A percentile compares a stretch with the other conserved stretches of the same genome.
phyloP scores from a whole-genome alignment of 257 asterid species.

The Fraxinus cuspidata region DNA sequence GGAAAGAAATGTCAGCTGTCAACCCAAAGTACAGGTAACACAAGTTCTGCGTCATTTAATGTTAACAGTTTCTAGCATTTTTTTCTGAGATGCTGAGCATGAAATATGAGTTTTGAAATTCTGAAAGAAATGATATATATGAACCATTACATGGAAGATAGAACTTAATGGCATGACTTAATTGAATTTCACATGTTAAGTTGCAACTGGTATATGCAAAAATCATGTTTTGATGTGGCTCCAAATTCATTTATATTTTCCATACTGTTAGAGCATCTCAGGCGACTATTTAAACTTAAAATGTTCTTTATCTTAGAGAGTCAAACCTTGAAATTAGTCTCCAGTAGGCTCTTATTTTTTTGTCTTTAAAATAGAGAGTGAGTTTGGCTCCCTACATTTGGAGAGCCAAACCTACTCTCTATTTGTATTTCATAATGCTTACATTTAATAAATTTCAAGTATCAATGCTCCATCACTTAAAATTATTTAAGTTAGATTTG shows the following conservation, averaged over 20 bases:
- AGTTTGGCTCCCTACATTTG: too few species aligned
- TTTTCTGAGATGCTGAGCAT: background rate
- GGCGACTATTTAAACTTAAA: too few species aligned
- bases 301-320: too few species aligned
- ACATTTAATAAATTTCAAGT: too few species aligned
- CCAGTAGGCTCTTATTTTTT: too few species aligned
- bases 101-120: background rate
- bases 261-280: background rate
- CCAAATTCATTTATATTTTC: background rate
- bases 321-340: too few species aligned
- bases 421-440: too few species aligned
- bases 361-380: too few species aligned
- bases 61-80: background rate
- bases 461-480: too few species aligned
- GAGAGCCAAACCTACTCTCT: too few species aligned
- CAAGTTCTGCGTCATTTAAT: background rate
- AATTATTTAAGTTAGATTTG: too few species aligned
- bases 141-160: background rate
- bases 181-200: background rate
- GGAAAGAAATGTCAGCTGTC: background rate
- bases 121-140: background rate
- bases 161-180: background rate
- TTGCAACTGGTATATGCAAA: background rate
- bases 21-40: constrained; percentile 4
- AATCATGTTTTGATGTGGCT: background rate